These are phyloP conservation scores for Candida anutae DNA, from an alignment of 1,139 yeast species.

Conservation along the genomic window DNA sequence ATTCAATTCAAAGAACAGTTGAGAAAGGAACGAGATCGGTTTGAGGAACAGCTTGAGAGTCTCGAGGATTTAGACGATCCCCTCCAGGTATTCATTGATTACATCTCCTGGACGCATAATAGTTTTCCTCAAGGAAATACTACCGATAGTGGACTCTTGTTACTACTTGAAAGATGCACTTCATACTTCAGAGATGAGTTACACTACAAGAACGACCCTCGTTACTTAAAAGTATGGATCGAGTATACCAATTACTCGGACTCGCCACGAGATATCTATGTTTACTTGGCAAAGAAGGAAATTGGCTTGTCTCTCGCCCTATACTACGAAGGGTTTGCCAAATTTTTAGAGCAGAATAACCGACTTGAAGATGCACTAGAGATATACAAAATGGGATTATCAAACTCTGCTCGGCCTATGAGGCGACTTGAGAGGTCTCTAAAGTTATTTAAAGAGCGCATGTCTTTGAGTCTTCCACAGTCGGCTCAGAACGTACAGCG, in stretches of 20 bases:
- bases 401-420: constrained; percentile 55
- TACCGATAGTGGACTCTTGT: constrained; percentile 59
- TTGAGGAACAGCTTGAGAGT: constrained; percentile 37
- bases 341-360: constrained; percentile 47
- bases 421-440: constrained; percentile 45
- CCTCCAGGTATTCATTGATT: constrained; percentile 60
- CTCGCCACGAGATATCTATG: constrained; percentile 64
- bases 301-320: constrained; percentile 64
- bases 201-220: constrained; percentile 71
- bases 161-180: constrained; percentile 65
- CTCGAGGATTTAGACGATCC: constrained; percentile 75
- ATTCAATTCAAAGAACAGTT: constrained; percentile 20
- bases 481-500: too few species aligned
- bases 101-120: constrained; percentile 63
- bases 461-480: too few species aligned
- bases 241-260: constrained; percentile 65
- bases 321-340: constrained; percentile 79
- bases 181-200: constrained; percentile 56
- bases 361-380: constrained; percentile 53
- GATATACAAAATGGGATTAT: constrained; percentile 57
- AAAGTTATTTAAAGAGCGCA: constrained; percentile 40
- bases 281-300: constrained; percentile 63
- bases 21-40: constrained; percentile 28
- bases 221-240: constrained; percentile 78
- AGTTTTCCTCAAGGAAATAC: constrained; percentile 63